Conservation (phyloP, 768 basidiomycete genomes). For the Mycena galericulata region DNA sequence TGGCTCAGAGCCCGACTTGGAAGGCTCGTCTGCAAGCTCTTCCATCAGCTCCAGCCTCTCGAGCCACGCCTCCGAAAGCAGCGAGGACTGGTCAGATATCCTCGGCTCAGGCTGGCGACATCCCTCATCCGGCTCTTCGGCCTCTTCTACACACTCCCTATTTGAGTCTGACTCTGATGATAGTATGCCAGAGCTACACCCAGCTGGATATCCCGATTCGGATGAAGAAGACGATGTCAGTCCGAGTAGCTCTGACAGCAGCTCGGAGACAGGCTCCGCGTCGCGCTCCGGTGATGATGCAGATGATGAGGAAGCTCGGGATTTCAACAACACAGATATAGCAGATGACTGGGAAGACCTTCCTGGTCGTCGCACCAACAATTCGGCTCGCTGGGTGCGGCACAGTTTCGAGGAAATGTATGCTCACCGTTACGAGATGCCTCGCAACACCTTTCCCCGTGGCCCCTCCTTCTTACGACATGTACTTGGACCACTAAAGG, state of each 20-base stretch:
- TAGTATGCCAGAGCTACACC: neutral
- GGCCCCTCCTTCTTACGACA: constrained; percentile 17
- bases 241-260: neutral
- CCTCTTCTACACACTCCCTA: neutral
- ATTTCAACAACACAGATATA: too few relatives aligned
- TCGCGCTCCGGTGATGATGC: too few relatives aligned
- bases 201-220: neutral
- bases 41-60: neutral
- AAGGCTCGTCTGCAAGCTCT: neutral
- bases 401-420: too few relatives aligned
- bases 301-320: too few relatives aligned
- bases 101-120: constrained; percentile 1
- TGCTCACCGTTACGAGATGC: too few relatives aligned
- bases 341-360: too few relatives aligned
- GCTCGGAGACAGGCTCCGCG: too few relatives aligned
- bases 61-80: neutral
- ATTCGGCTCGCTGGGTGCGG: too few relatives aligned
- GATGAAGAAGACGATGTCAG: neutral
- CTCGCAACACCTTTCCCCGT: constrained; percentile 25
- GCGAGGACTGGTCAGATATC: neutral
- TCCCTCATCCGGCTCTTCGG: neutral
- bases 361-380: too few relatives aligned
- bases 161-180: neutral
- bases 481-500: constrained; percentile 39
- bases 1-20: neutral